phyloP scores from a whole-genome alignment of 2,329 filamentous ascomycete genomes.

The Epichloe sp. region DNA sequence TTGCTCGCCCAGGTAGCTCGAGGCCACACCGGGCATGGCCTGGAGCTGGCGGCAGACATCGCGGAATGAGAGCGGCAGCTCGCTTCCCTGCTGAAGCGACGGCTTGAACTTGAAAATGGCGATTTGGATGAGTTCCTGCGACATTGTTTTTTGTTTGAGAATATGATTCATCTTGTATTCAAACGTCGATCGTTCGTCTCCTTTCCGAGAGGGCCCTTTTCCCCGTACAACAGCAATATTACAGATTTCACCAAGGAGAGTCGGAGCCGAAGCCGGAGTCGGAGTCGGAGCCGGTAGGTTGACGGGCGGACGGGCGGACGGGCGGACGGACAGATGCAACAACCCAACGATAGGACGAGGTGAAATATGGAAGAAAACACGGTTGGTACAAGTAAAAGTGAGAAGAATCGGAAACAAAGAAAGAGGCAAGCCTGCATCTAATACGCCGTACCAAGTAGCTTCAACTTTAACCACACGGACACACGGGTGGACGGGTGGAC shows the following conservation, averaged over 20 bases:
- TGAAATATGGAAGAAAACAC: too few relatives aligned
- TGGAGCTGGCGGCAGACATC: constrained; percentile 16
- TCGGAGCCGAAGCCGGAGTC: too few relatives aligned
- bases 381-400: background rate
- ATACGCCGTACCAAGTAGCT: background rate
- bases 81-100: constrained; percentile 12
- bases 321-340: too few relatives aligned
- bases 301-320: too few relatives aligned
- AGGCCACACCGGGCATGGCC: constrained; percentile 18
- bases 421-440: background rate
- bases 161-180: constrained; percentile 4
- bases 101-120: constrained; percentile 21
- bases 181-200: background rate
- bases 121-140: constrained; percentile 16
- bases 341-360: too few relatives aligned
- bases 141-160: constrained; percentile 14
- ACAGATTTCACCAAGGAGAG: background rate
- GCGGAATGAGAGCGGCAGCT: constrained; percentile 8
- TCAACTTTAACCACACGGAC: background rate
- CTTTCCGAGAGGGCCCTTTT: background rate
- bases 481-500: background rate
- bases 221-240: background rate
- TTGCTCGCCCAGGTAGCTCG: constrained; percentile 22
- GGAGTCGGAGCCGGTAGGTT: too few relatives aligned
- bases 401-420: background rate